These are phyloP conservation scores for Cardamine occulta DNA, from an alignment of 345 rosid species.

Conservation along the genomic window DNA sequence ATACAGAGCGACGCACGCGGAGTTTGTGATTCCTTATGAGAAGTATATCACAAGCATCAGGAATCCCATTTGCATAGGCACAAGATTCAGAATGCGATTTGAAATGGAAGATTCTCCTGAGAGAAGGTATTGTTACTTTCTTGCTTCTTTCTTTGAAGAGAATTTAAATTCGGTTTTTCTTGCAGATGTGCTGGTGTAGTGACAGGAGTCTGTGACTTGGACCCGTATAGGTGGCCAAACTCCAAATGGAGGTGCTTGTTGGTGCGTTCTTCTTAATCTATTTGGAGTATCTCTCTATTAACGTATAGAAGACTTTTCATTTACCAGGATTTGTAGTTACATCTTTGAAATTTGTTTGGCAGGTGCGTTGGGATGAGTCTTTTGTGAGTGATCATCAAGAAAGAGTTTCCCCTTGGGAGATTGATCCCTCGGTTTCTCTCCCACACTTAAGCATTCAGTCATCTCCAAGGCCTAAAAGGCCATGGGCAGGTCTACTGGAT, in stretches of 20 bases:
- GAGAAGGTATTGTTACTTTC: slow-evolving; percentile 59
- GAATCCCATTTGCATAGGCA: slow-evolving; percentile 61
- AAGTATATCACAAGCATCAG: slow-evolving; percentile 70
- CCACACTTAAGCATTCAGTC: slow-evolving; percentile 75
- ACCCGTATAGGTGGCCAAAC: slow-evolving; percentile 84
- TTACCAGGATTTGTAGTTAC: not conserved
- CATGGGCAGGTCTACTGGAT: slow-evolving; percentile 62
- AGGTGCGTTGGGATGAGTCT: slow-evolving; percentile 93
- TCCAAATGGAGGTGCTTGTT: slow-evolving; percentile 92
- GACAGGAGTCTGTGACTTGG: slow-evolving; percentile 68
- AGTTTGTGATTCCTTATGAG: slow-evolving; percentile 76
- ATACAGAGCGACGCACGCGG: slow-evolving; percentile 80
- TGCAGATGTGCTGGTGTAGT: slow-evolving; percentile 79
- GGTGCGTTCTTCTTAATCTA: slow-evolving; percentile 52
- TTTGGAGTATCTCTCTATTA: not conserved
- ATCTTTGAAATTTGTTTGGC: slow-evolving; percentile 28
- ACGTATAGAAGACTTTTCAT: not conserved
- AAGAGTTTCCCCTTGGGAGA: slow-evolving; percentile 92
- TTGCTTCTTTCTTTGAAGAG: slow-evolving; percentile 20
- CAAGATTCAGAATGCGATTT: slow-evolving; percentile 81
- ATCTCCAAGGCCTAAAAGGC: slow-evolving; percentile 81
- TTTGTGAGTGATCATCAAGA: slow-evolving; percentile 59
- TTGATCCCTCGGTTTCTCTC: slow-evolving; percentile 75
- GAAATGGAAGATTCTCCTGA: slow-evolving; percentile 88
- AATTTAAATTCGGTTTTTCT: slow-evolving; percentile 9